Conservation (phyloP, 2,329 filamentous ascomycete species). For the Aspergillus unguis region DNA sequence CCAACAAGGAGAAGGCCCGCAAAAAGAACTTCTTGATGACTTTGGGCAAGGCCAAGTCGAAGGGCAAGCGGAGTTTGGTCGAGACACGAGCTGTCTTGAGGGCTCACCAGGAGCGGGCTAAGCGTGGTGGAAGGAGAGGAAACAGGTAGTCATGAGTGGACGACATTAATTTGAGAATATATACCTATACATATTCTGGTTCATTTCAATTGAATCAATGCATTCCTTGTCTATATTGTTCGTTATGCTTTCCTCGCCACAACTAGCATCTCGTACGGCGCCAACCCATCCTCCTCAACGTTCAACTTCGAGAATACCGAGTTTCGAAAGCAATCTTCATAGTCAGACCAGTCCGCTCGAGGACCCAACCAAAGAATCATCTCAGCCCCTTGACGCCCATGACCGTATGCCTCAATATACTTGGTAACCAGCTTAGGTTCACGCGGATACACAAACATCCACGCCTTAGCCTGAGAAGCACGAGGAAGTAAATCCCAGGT, state of each 20-base stretch:
- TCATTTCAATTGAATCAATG: no score
- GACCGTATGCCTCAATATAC: constrained; percentile 39
- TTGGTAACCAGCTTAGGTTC: constrained; percentile 43
- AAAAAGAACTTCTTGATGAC: constrained; percentile 99
- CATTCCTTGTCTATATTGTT: no score
- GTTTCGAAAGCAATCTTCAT: constrained; percentile 25
- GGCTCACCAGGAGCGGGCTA: constrained; percentile 77
- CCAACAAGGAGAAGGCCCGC: constrained; percentile 92
- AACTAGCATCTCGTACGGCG: constrained; percentile 25
- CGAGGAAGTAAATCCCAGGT: constrained; percentile 44
- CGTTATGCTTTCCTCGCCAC: constrained; percentile 6
- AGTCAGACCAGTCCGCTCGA: constrained; percentile 29
- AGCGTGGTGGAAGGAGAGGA: constrained; percentile 76
- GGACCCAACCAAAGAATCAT: constrained; percentile 33
- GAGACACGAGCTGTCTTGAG: constrained; percentile 78
- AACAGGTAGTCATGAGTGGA: constrained; percentile 50
- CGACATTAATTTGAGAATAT: not conserved
- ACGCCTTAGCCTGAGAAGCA: constrained; percentile 42
- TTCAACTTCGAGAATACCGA: constrained; percentile 21
- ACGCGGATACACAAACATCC: constrained; percentile 56
- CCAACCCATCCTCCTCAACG: constrained; percentile 23
- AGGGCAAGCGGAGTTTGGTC: constrained; percentile 89
- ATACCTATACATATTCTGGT: not conserved
- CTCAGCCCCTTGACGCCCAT: constrained; percentile 9
- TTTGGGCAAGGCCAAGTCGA: constrained; percentile 88